A percentile compares a stretch with the other conserved stretches of the same genome.
Conservation (phyloP, 2,329 filamentous ascomycete genomes). For the Botrytis sinoallii region DNA sequence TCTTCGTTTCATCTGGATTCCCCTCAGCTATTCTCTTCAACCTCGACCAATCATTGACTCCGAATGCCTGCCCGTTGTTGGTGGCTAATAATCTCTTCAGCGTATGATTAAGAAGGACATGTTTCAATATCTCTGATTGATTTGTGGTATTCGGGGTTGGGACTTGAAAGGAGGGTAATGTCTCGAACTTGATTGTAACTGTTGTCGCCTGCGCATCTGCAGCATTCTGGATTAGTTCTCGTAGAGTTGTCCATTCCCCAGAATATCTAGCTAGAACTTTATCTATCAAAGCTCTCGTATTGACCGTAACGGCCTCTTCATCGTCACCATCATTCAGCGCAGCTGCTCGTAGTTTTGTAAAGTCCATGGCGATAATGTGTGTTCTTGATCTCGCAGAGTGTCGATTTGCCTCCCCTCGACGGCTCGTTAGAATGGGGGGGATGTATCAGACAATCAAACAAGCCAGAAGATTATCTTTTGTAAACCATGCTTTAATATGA, state of each 20-base stretch:
- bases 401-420: not conserved
- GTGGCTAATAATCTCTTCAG: constrained; percentile 83
- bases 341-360: constrained; percentile 75
- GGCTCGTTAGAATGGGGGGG: not conserved
- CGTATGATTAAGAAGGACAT: constrained; percentile 81
- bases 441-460: not conserved
- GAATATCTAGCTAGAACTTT: constrained; percentile 96
- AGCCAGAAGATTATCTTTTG: not conserved
- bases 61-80: constrained; percentile 88
- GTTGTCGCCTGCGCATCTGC: constrained; percentile 90
- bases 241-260: constrained; percentile 85
- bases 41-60: constrained; percentile 85
- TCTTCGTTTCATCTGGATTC: constrained; percentile 98
- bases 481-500: not conserved
- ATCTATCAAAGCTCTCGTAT: constrained; percentile 93
- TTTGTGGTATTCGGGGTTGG: constrained; percentile 62
- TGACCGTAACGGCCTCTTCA: constrained; percentile 96
- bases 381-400: not conserved
- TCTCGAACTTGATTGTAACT: constrained; percentile 90
- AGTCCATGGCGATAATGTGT: constrained; percentile 57
- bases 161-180: constrained; percentile 74
- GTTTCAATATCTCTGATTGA: constrained; percentile 71
- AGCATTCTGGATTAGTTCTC: constrained; percentile 98
- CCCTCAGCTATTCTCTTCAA: constrained; percentile 98
- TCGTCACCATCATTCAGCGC: constrained; percentile 83